Evolutionary conservation across 2,329 filamentous ascomycete species (phyloP).

Genomic region (Ilyonectria sp.): DNA sequence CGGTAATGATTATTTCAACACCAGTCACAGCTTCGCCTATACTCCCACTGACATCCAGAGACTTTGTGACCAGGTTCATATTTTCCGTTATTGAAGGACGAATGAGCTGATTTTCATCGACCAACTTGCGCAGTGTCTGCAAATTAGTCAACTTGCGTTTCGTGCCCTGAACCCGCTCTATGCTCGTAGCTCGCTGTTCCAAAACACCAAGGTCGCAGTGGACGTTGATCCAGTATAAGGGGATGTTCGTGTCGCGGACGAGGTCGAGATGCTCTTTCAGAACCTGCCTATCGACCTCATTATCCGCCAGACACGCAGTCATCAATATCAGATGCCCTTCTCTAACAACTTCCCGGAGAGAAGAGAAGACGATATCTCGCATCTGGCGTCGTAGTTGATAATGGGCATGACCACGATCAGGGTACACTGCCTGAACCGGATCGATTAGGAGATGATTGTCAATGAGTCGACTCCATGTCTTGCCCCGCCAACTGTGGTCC

Average conservation of each 20-base stretch:
- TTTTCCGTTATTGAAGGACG: conserved; percentile 4
- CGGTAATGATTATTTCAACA: no score
- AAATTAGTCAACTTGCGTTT: conserved; percentile 32
- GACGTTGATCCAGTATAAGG: conserved; percentile 36
- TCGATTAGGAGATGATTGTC: conserved; percentile 44
- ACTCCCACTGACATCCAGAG: conserved; percentile 29
- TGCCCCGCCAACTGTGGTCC: neutral
- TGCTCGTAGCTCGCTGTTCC: conserved; percentile 22
- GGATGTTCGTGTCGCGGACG: neutral
- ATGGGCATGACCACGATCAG: conserved; percentile 34
- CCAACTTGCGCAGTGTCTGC: conserved; percentile 4
- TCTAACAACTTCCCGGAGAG: conserved; percentile 24
- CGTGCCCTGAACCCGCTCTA: conserved; percentile 11
- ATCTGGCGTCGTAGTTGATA: conserved; percentile 37
- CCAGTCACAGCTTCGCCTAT: no score
- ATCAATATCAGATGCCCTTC: conserved; percentile 34
- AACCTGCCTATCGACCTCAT: conserved; percentile 19
- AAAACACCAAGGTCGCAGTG: conserved; percentile 18
- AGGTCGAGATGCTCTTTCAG: conserved; percentile 38
- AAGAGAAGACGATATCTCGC: conserved; percentile 34
- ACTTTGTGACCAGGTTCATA: conserved; percentile 4
- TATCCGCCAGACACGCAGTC: conserved; percentile 35
- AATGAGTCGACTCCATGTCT: conserved; percentile 27
- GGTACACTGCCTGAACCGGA: conserved; percentile 31
- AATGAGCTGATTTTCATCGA: conserved; percentile 11